These are phyloP conservation scores for Dactylorhiza incarnata DNA, from an alignment of 106 monocot species.

Conservation along the genomic window DNA sequence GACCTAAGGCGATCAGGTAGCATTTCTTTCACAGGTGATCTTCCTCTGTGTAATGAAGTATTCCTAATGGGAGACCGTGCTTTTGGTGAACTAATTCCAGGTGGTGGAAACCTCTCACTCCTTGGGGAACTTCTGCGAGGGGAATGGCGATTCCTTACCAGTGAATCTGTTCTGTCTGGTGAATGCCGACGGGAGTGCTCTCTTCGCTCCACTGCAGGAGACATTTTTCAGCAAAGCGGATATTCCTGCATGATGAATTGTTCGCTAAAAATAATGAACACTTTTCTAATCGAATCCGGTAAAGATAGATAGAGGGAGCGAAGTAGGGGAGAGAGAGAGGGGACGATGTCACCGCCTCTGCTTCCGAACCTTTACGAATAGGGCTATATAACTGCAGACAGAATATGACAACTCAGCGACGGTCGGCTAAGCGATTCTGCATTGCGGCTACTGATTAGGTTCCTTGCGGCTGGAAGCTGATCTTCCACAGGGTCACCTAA, in stretches of 20 bases:
- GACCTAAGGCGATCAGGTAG: slow-evolving; percentile 11
- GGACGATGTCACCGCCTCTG: too few species aligned
- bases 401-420: too few species aligned
- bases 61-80: slow-evolving; percentile 19
- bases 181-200: slow-evolving; percentile 2
- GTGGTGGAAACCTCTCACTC: slow-evolving; percentile 18
- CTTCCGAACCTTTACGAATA: too few species aligned
- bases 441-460: too few species aligned
- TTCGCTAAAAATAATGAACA: not conserved
- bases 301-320: too few species aligned
- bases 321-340: too few species aligned
- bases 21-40: slow-evolving; percentile 30
- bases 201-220: slow-evolving; percentile 25
- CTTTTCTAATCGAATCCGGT: too few species aligned
- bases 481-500: too few species aligned
- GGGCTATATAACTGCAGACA: too few species aligned
- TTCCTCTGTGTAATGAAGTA: slow-evolving; percentile 13
- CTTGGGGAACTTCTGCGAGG: slow-evolving; percentile 18
- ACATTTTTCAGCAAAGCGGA: slow-evolving; percentile 11
- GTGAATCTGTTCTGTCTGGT: slow-evolving; percentile 14
- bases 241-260: slow-evolving; percentile 4
- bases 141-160: slow-evolving; percentile 22
- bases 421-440: too few species aligned
- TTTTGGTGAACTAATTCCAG: slow-evolving; percentile 5
- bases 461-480: too few species aligned